phyloP scores from a whole-genome alignment of 1,284 basidiomycete genomes.

The Leccinum pachyderme region DNA sequence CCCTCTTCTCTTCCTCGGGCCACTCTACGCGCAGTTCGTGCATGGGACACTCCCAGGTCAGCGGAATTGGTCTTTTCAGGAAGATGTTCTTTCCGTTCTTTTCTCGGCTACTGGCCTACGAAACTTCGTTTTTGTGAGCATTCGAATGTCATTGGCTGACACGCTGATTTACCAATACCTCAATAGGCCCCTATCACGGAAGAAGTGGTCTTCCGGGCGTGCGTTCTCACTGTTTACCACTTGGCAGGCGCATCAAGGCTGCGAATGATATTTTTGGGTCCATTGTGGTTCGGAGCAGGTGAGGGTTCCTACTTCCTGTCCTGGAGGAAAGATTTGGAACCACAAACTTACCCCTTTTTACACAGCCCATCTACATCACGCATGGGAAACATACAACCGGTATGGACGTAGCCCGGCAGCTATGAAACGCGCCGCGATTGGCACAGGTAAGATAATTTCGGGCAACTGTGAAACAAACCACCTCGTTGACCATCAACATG shows the following conservation, averaged over 20 bases:
- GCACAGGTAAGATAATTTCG: constrained; percentile 51
- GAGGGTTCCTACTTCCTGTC: constrained; percentile 22
- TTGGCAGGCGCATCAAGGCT: constrained; percentile 57
- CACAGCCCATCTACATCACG: constrained; percentile 90
- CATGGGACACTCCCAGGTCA: constrained; percentile 62
- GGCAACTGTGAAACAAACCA: background rate
- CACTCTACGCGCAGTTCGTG: constrained; percentile 68
- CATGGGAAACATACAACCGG: constrained; percentile 77
- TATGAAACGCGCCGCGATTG: constrained; percentile 56
- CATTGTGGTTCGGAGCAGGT: constrained; percentile 89
- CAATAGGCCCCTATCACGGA: constrained; percentile 85
- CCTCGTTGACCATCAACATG: constrained; percentile 9
- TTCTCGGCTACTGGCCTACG: constrained; percentile 59
- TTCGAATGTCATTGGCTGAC: background rate
- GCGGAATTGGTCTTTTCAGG: constrained; percentile 45
- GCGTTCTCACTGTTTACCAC: constrained; percentile 73
- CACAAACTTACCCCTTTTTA: constrained; percentile 12
- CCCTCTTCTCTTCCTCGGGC: constrained; percentile 81
- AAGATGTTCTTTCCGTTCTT: constrained; percentile 43
- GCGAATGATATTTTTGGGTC: constrained; percentile 76
- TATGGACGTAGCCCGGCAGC: constrained; percentile 66
- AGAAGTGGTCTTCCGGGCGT: constrained; percentile 89
- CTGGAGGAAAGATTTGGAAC: background rate
- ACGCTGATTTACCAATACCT: constrained; percentile 2
- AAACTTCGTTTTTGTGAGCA: constrained; percentile 77